Conservation (phyloP, 2,329 filamentous ascomycete species). For the Venturia nashicola region DNA sequence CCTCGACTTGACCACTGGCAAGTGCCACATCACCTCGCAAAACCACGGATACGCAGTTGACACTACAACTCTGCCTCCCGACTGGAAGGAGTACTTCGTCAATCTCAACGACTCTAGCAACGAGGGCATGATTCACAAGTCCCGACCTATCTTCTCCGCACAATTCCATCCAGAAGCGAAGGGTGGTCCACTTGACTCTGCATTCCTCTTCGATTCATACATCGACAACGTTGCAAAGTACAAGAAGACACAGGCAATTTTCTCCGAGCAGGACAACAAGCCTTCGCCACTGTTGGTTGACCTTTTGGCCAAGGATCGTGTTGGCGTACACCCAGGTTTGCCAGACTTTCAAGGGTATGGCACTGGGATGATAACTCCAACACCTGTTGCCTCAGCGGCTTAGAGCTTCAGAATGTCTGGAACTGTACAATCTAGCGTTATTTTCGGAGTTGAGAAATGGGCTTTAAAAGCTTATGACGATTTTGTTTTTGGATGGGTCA, state of each 20-base stretch:
- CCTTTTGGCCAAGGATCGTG: conserved; percentile 83
- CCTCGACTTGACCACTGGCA: conserved; percentile 84
- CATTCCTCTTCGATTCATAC: conserved; percentile 92
- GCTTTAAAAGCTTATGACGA: not conserved
- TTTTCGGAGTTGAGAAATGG: not conserved
- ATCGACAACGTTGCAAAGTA: conserved; percentile 78
- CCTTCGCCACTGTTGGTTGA: conserved; percentile 83
- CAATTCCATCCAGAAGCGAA: conserved; percentile 99
- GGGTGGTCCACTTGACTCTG: conserved; percentile 89
- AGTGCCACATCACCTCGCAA: conserved; percentile 97
- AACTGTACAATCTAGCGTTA: not conserved
- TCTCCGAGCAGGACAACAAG: conserved; percentile 67
- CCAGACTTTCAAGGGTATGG: conserved; percentile 16
- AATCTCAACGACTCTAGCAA: conserved; percentile 97
- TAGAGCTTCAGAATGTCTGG: not conserved
- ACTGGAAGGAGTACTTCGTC: conserved; percentile 97
- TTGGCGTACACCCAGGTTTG: conserved; percentile 54
- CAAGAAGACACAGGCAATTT: conserved; percentile 69
- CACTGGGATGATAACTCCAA: conserved; percentile 9
- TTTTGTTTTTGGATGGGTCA: not conserved
- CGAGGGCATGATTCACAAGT: conserved; percentile 94
- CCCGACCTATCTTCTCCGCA: conserved; percentile 91
- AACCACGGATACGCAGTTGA: conserved; percentile 98
- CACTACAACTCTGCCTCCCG: conserved; percentile 62
- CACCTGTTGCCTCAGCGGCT: not conserved